Conservation (phyloP, 208 protist species). For the Trichomonas gallinae region DNA sequence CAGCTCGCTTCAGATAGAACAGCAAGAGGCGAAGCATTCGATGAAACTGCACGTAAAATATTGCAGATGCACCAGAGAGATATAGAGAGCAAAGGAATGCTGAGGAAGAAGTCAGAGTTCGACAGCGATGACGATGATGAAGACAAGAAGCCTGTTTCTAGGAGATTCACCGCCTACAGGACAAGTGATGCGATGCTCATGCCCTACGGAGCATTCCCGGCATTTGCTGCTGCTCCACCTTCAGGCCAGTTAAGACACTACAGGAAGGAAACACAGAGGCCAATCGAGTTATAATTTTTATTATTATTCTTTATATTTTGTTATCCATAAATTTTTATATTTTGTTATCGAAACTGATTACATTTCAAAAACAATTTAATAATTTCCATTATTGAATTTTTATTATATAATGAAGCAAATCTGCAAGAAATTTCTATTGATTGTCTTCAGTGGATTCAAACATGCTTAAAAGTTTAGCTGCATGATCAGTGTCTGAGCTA, state of each 20-base stretch:
- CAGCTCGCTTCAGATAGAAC: background rate
- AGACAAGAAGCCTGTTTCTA: background rate
- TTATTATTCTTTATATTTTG: too few relatives aligned
- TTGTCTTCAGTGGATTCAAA: too few relatives aligned
- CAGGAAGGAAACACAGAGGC: background rate
- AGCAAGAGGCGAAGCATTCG: background rate
- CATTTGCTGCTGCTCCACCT: background rate
- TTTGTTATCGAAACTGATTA: too few relatives aligned
- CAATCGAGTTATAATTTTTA: conserved; percentile 16
- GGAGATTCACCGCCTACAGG: background rate
- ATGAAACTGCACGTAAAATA: background rate
- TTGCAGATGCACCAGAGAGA: background rate
- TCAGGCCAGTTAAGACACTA: background rate
- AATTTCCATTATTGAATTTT: background rate
- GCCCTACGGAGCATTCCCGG: background rate
- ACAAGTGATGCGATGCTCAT: background rate
- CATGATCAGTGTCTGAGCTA: too few relatives aligned
- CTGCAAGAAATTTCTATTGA: too few relatives aligned
- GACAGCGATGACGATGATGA: background rate
- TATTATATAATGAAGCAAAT: too few relatives aligned
- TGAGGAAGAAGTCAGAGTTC: background rate
- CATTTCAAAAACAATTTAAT: too few relatives aligned
- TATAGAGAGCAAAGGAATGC: background rate
- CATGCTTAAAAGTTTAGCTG: too few relatives aligned
- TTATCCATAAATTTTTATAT: too few relatives aligned